Conservation (phyloP, 75 land plant species). For the Sequoiadendron giganteum region DNA sequence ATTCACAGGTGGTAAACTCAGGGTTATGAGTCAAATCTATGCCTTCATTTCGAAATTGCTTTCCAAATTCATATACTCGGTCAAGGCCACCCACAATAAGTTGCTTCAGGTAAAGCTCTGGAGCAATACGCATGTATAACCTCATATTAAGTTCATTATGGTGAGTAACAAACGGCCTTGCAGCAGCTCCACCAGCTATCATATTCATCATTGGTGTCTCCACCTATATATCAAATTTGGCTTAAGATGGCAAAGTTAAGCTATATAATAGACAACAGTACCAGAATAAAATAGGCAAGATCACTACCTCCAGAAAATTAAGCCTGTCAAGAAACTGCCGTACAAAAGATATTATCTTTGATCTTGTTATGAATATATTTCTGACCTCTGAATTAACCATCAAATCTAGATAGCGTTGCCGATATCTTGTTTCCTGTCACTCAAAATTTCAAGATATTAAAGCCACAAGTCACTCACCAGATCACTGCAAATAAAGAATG, state of each 20-base stretch:
- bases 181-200: conserved; percentile 99
- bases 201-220: conserved; percentile 99
- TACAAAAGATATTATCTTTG: conserved; percentile 59
- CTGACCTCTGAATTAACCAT: conserved; percentile 89
- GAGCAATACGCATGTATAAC: conserved; percentile 89
- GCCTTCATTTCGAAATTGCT: conserved; percentile 94
- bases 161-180: conserved; percentile 88
- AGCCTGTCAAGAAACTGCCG: conserved; percentile 64
- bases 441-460: background rate
- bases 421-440: conserved; percentile 88
- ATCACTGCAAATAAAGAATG: too few relatives aligned
- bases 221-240: conserved; percentile 44
- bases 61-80: conserved; percentile 95
- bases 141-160: conserved; percentile 93
- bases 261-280: background rate
- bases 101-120: conserved; percentile 89
- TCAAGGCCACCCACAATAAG: conserved; percentile 90
- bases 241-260: background rate
- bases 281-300: conserved; percentile 6
- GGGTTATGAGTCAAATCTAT: conserved; percentile 98
- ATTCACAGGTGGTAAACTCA: conserved; percentile 95
- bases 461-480: background rate
- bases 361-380: conserved; percentile 69
- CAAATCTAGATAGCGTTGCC: conserved; percentile 86
- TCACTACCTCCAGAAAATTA: conserved; percentile 76